A percentile compares a stretch with the other conserved stretches of the same genome.
phyloP scores from a whole-genome alignment of 1,284 basidiomycete species.

The Phlebopus sp. region DNA sequence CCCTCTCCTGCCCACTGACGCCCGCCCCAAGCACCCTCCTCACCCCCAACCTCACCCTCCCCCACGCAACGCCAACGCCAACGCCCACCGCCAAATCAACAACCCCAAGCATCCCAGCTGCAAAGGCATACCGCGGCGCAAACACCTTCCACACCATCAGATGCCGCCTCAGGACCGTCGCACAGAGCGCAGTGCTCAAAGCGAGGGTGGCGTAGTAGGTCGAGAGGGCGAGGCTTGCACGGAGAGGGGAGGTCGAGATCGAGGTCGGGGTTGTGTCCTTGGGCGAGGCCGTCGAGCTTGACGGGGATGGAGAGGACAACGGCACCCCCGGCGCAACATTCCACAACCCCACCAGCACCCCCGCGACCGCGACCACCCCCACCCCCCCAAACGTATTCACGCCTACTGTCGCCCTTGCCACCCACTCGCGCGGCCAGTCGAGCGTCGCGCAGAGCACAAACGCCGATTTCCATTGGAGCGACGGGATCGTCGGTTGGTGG shows the following conservation, averaged over 20 bases:
- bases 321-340: too few relatives aligned
- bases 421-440: too few relatives aligned
- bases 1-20: too few relatives aligned
- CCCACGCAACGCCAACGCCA: conserved; percentile 31
- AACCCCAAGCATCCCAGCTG: conserved; percentile 49
- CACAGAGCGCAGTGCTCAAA: conserved; percentile 69
- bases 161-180: conserved; percentile 81
- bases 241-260: conserved; percentile 36
- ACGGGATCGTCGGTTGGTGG: conserved; percentile 86
- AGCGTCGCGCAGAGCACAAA: conserved; percentile 72
- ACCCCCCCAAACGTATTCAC: conserved; percentile 73
- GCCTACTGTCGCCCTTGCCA: conserved; percentile 49
- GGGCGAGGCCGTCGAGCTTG: conserved; percentile 57
- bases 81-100: conserved; percentile 60
- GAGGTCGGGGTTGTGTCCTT: too few relatives aligned
- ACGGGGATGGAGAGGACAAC: conserved; percentile 48
- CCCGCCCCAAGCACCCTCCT: background rate
- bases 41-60: conserved; percentile 10
- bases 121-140: conserved; percentile 90
- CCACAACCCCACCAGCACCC: too few relatives aligned
- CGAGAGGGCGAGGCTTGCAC: conserved; percentile 56
- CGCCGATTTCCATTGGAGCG: conserved; percentile 95
- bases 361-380: too few relatives aligned
- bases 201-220: conserved; percentile 69
- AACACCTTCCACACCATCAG: conserved; percentile 99